Evolutionary conservation across 1,139 yeast genomes (phyloP), one percentile per base, ranked within the genome.

Genomic region (Eremothecium cymbalariae): DNA sequence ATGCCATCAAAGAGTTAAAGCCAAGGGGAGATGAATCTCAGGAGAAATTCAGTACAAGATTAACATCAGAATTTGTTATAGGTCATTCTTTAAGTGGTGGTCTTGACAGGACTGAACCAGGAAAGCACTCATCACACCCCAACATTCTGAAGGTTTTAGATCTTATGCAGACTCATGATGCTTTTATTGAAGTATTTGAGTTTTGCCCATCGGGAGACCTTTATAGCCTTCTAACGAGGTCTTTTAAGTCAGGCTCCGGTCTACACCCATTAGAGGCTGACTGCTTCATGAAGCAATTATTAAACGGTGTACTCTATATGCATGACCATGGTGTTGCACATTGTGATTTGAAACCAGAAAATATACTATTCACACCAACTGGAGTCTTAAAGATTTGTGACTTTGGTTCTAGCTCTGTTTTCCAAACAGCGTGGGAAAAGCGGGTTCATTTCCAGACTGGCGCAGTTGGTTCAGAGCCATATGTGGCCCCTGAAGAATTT

Each of bases 361-460:
- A 79, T 50, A 63, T 79, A 20, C 51, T 79, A 23, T 56, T 66
- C 32, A 69, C 72, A 7, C 62, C 64, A 21, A 64, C 57, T 46
- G 82, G 68, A 32, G 65, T 58, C 46, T 67, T 70, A 24, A 77
- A 78, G 50, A 64, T 79, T 20, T 69, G 77, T 31, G 90, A 79
- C 56, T 79, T 79, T 55, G 90, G 90, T n/a, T 77, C 82, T 25
- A 71, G 83, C 30, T 78, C 75, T 38, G 85, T 79, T n/a, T 75
- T 79, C 47, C 68, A 74, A 47, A 77, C 85, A 1, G 77, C 77
- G 8, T 78, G 84, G 80, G 80, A 77, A 45, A 68, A 66, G 38
- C 62, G 65, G 28, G 67, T 70, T 18, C 75, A 72, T 41, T 63
- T 64, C 28, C 66, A 68, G 25, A 54, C 60, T 8, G 84, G 84